Evolutionary conservation across 768 basidiomycete species (phyloP).

Genomic region (Lentinus tigrinus): DNA sequence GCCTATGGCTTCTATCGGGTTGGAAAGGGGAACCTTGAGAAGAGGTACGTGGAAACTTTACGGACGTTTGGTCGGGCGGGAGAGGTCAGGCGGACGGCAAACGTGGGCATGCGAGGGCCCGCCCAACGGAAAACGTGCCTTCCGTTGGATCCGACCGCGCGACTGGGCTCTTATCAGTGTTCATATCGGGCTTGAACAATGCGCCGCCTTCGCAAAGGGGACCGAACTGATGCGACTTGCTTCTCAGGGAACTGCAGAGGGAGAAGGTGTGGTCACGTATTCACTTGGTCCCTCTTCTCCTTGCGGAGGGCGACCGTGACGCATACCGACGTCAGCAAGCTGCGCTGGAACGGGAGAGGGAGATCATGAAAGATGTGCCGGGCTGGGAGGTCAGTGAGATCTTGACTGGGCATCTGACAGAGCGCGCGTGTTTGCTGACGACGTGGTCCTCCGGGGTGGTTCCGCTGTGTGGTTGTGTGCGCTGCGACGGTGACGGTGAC

Average conservation of each 20-base stretch:
- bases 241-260: slow-evolving; percentile 81
- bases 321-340: slow-evolving; percentile 78
- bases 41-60: slow-evolving; percentile 63
- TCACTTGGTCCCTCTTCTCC: slow-evolving; percentile 85
- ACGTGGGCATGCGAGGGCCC: slow-evolving; percentile 59
- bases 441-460: slow-evolving; percentile 13
- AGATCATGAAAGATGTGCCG: slow-evolving; percentile 92
- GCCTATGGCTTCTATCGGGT: slow-evolving; percentile 90
- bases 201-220: slow-evolving; percentile 21
- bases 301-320: slow-evolving; percentile 94
- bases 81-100: slow-evolving; percentile 61
- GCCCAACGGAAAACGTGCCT: slow-evolving; percentile 71
- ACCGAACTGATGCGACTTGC: slow-evolving; percentile 43
- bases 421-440: slow-evolving; percentile 18
- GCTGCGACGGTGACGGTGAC: slow-evolving; percentile 15
- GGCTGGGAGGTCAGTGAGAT: slow-evolving; percentile 85
- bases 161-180: slow-evolving; percentile 45
- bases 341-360: slow-evolving; percentile 73
- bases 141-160: slow-evolving; percentile 62
- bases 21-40: slow-evolving; percentile 88
- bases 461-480: slow-evolving; percentile 19
- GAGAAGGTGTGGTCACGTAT: slow-evolving; percentile 97
- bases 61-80: slow-evolving; percentile 8
- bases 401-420: slow-evolving; percentile 20
- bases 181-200: slow-evolving; percentile 21